phyloP scores from a whole-genome alignment of 441 rosid genomes.

The Pelargonium australe region DNA sequence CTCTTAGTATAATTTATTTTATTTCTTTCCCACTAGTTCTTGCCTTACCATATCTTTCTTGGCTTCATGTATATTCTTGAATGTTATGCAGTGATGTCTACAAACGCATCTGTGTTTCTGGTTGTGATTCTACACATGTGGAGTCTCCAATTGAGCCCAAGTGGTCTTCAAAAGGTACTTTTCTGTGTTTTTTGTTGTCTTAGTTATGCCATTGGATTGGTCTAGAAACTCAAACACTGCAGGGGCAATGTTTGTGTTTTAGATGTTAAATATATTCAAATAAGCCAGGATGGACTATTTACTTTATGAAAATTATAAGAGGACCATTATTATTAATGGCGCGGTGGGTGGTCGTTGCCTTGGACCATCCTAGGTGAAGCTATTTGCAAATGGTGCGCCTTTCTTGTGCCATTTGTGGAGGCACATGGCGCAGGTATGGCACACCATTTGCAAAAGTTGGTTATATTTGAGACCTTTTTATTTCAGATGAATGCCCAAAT shows the following conservation, averaged over 20 bases:
- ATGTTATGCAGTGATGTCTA: constrained; percentile 49
- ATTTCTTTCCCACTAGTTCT: constrained; percentile 1
- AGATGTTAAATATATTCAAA: not conserved
- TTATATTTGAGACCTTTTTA: too few relatives aligned
- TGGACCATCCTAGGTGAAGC: too few relatives aligned
- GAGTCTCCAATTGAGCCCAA: constrained; percentile 93
- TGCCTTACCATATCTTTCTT: not conserved
- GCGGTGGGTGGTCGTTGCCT: too few relatives aligned
- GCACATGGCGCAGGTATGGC: too few relatives aligned
- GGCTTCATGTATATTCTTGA: constrained; percentile 18
- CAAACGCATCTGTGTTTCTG: constrained; percentile 71
- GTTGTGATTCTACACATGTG: constrained; percentile 49
- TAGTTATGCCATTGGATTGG: not conserved
- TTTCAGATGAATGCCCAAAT: too few relatives aligned
- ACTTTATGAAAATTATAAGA: not conserved
- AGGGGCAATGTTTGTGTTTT: not conserved
- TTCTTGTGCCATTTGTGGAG: too few relatives aligned
- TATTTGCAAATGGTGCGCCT: too few relatives aligned
- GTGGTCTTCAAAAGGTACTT: constrained; percentile 78
- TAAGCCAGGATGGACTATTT: not conserved
- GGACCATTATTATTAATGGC: too few relatives aligned
- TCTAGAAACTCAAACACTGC: not conserved
- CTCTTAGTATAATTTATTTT: not conserved
- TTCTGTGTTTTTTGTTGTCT: not conserved
- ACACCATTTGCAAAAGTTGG: too few relatives aligned